Evolutionary conservation across 805 yeast species (phyloP).

Genomic region (Starmerella riodocensis): DNA sequence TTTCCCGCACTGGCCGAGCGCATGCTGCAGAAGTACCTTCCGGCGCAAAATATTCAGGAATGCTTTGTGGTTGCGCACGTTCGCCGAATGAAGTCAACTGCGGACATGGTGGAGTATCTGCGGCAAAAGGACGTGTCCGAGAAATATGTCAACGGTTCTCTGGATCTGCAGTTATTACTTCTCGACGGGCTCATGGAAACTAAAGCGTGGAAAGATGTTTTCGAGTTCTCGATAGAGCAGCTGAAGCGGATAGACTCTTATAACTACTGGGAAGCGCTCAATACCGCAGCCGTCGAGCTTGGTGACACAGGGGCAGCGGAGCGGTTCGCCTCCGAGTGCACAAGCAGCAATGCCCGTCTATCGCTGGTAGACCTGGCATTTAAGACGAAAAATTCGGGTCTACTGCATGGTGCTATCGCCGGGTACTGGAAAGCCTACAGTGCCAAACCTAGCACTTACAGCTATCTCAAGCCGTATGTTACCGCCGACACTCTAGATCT

Average conservation of each 20-base stretch:
- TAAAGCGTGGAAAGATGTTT: slow-evolving; percentile 36
- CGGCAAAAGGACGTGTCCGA: slow-evolving; percentile 14
- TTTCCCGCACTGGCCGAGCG: slow-evolving; percentile 51
- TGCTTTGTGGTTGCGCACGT: slow-evolving; percentile 45
- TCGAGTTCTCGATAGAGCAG: slow-evolving; percentile 30
- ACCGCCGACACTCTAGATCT: slow-evolving; percentile 20
- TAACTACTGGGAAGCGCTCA: slow-evolving; percentile 52
- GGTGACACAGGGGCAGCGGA: slow-evolving; percentile 28
- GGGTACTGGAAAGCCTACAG: slow-evolving; percentile 37
- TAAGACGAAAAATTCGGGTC: slow-evolving; percentile 6
- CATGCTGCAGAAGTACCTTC: slow-evolving; percentile 39
- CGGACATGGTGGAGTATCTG: slow-evolving; percentile 29
- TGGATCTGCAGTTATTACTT: slow-evolving; percentile 42
- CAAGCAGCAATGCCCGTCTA: slow-evolving; percentile 44
- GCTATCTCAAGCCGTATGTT: slow-evolving; percentile 38
- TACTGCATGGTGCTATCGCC: slow-evolving; percentile 16
- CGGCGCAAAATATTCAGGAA: slow-evolving; percentile 51
- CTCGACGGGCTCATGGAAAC: slow-evolving; percentile 33
- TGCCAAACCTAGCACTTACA: slow-evolving; percentile 49
- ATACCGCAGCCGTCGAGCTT: slow-evolving; percentile 34
- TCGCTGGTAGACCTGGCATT: slow-evolving; percentile 39
- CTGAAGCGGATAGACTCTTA: slow-evolving; percentile 58
- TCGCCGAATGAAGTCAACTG: slow-evolving; percentile 30
- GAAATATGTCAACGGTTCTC: slow-evolving; percentile 30
- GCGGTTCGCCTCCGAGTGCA: slow-evolving; percentile 24